Base-by-base conservation (phyloP, 192 early-diverging fungal species). In the Coemansia sp. region DNA sequence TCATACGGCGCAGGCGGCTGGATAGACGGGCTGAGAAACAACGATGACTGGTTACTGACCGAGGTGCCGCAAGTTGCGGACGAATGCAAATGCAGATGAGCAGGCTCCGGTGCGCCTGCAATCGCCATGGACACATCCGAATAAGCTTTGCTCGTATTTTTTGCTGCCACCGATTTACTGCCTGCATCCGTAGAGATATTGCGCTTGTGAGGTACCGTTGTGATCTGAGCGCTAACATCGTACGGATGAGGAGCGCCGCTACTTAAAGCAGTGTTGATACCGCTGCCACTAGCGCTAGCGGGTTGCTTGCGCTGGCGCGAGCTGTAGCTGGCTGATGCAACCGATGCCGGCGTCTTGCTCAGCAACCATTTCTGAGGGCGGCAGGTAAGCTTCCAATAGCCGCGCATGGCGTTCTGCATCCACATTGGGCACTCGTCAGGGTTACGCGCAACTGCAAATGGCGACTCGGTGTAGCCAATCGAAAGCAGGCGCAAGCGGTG, bases 321-420 rank as follows among this genome's bases (percentile, higher is more conserved):
- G 11, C 23, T 23, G 50, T 23, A 23, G 50, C 21, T 9, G 19
- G 50, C 10, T 22, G 11, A 22, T 2, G 27, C 8, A 7, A 19
- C 31, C 6, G 17, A 37, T 3, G 31, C 35, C 6, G 37, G 61
- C 31, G 19, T 23, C 52, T 54, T 54, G 22, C 52, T 25, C 52
- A 54, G 25, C 12, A 11, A 25, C 14, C 50, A 38, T n/a, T 53
- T 29, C 7, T 61, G 59, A 31, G 75, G 70, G 4, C 70, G 57
- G 16, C 75, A 79, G 1, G 64, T 67, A 21, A 79, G 76, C 29
- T 69, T 69, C 76, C 76, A 79, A 67, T 79, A 79, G 7, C 76
- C 76, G 11, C 76, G 70, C 76, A 79, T 79, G 3, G 76, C 67
- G 37, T 79, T 79, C 64, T 69, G 67, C 55, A 79, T 57, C 76